Percentiles rank a stretch among this genome's conserved stretches.
These are phyloP conservation scores for Pseudogymnoascus sp. DNA, from an alignment of 2,329 filamentous ascomycete genomes.

Conservation along the genomic window DNA sequence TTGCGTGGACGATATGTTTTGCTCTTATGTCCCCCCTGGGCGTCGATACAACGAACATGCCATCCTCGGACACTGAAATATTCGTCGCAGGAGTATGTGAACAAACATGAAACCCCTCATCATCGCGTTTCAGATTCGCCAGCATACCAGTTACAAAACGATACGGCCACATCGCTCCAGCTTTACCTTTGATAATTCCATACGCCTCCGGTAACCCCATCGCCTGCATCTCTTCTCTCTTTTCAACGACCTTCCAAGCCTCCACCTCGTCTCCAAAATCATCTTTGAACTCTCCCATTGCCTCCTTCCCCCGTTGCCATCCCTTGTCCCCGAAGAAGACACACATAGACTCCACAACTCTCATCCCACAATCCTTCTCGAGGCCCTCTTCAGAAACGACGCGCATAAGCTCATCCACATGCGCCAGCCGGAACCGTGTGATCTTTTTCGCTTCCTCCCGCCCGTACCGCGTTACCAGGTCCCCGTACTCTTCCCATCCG, in stretches of 20 bases:
- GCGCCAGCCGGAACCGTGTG: constrained; percentile 37
- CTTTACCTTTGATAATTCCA: constrained; percentile 27
- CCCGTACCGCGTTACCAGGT: constrained; percentile 28
- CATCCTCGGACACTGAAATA: constrained; percentile 15
- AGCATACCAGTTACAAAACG: constrained; percentile 41
- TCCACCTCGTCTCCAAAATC: not conserved
- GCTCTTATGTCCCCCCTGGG: constrained; percentile 37
- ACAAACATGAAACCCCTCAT: constrained; percentile 25
- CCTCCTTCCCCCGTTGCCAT: not conserved
- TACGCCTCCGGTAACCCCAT: constrained; percentile 18
- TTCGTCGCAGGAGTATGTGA: constrained; percentile 33
- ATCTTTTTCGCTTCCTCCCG: constrained; percentile 34
- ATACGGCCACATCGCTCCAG: constrained; percentile 45
- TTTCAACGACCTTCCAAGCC: not conserved
- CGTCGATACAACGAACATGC: constrained; percentile 39
- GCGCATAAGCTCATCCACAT: constrained; percentile 27
- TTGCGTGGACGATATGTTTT: constrained; percentile 49
- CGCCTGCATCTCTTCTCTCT: constrained; percentile 10
- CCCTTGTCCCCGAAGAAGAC: not conserved
- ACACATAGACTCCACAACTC: not conserved
- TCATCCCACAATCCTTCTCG: not conserved
- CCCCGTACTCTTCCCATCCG: constrained; percentile 36
- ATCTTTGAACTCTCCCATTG: not conserved
- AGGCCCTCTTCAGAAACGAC: constrained; percentile 6
- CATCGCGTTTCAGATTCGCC: constrained; percentile 20